Base-by-base conservation (phyloP, 2,329 filamentous ascomycete species). In the Sordariomycetes sp. region DNA sequence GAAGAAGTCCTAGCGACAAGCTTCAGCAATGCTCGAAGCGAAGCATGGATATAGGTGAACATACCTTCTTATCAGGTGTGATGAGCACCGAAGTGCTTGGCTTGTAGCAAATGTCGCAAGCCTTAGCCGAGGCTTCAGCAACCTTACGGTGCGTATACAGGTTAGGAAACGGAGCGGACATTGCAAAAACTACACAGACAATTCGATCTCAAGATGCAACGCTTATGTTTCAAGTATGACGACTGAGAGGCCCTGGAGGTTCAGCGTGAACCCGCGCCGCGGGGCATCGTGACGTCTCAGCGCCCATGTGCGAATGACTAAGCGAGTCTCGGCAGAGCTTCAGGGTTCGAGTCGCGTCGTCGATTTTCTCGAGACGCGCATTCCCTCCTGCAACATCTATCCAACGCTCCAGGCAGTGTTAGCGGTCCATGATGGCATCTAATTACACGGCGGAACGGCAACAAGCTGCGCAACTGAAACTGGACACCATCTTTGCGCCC, bases 21-120 rank as follows among this genome's bases (percentile, higher is more conserved):
- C 12, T 20, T 16, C 15, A 23, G n/a, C 15, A 23, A 32, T 36
- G 24, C 24, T 8, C 16, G 16, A 16, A 25, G 12, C 10, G 8
- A 18, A 24, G 8, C 8, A 24, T 6, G 7, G 12, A 8, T 21
- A 24, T 10, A 15, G 8, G 12, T 12, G 11, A n/a, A 15, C 14
- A 4, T 20, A 92, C 88, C 76, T 90, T 92, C 50, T 86, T 88
- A 49, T 93, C 87, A 1, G 84, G 75, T 8, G 87, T 93, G 46
- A 94, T 85, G 35, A 98, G 67, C 14, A 96, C 90, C 44, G 82
- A 93, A 6, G 80, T 77, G 39, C 81, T 86, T 8, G 84, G 82
- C 59, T 92, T 94, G 66, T 82, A 93, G 68, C 92, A 96, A 42
- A 96, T 77, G 58, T 86, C 82, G 59, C 92, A 98, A 32, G 85